Base-by-base conservation (phyloP, 371 early-diverging fungal genomes). In the Lichtheimia corymbifera region DNA sequence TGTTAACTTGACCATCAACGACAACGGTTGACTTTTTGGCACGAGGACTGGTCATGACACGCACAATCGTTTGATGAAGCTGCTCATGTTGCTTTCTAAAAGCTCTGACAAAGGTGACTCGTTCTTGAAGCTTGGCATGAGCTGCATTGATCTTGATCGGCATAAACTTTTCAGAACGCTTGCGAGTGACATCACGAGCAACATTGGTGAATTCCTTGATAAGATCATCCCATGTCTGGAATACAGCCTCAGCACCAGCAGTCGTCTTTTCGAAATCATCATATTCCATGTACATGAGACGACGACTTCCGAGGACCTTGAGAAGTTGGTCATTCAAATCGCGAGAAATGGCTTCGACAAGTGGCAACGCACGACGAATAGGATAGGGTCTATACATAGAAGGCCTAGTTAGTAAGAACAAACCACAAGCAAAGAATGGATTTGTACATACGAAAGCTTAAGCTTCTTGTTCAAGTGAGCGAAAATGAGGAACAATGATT, bases 61-160 rank as follows among this genome's bases (percentile, higher is more conserved):
- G 90, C 27, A 91, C 83, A 57, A 99, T 96, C 7, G 98, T 98
- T 68, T 90, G 88, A 67, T 93, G 89, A 27, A 99, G 88, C 75
- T 97, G 96, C 68, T 97, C 97, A 67, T 99, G 99, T 74, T 94
- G 95, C 72, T 90, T 88, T 67, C 99, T 85, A 78, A 99, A 98
- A 61, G 85, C 83, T 40, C 91, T 84, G 13, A 98, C 88, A 76
- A 96, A 97, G 14, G 73, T 72, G 45, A 98, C 76, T 50, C 99
- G 88, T 73, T 99, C 98, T 79, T 97, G 96, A 40, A 99, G 86
- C 63, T 93, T 90, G 15, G 85, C 87, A 62, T 99, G 99, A 5
- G 93, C 93, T 2, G 91, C 85, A 51, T 86, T 89, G 80, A 98
- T 90, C 79, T 97, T 97, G 80, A 97, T 92, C 3, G 93, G 93